These are phyloP conservation scores for Globisporangium acanthophoron DNA, from an alignment of 352 stramenopile species.

Conservation along the genomic window DNA sequence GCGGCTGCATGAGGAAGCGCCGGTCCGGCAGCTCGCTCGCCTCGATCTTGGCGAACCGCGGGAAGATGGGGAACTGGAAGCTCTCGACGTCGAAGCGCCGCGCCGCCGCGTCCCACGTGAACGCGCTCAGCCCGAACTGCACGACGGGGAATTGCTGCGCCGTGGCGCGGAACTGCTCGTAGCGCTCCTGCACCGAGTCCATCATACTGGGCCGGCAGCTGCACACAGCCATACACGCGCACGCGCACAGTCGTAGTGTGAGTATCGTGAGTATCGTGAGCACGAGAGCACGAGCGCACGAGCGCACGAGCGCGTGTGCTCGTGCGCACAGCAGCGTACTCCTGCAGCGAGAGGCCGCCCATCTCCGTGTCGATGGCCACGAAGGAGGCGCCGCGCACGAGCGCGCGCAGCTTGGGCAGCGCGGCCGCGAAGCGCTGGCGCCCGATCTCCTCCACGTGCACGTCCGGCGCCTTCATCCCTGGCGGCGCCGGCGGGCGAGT, in stretches of 20 bases:
- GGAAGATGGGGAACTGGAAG: constrained; percentile 78
- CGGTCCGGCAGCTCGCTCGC: constrained; percentile 31
- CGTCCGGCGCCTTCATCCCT: constrained; percentile 11
- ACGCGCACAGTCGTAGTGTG: not conserved
- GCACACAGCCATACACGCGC: not conserved
- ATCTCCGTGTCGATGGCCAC: constrained; percentile 77
- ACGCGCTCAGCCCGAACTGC: constrained; percentile 70
- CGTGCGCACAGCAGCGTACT: constrained; percentile 32
- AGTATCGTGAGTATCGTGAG: not conserved
- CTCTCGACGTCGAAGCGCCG: constrained; percentile 48
- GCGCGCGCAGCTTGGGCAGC: constrained; percentile 26
- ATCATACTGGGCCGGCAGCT: constrained; percentile 56
- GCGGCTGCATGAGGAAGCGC: constrained; percentile 62
- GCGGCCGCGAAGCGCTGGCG: constrained; percentile 13
- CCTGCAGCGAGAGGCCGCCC: constrained; percentile 55
- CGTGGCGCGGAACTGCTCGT: constrained; percentile 46
- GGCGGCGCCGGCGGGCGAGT: not conserved
- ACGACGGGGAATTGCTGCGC: constrained; percentile 62
- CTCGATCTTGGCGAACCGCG: constrained; percentile 31
- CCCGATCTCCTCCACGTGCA: constrained; percentile 18
- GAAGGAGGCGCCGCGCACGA: constrained; percentile 43
- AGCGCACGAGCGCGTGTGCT: no score
- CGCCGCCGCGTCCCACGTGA: constrained; percentile 40
- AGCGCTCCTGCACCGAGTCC: constrained; percentile 66
- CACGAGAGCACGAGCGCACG: not conserved